phyloP scores from a whole-genome alignment of 345 rosid genomes.

The Cardamine occulta region DNA sequence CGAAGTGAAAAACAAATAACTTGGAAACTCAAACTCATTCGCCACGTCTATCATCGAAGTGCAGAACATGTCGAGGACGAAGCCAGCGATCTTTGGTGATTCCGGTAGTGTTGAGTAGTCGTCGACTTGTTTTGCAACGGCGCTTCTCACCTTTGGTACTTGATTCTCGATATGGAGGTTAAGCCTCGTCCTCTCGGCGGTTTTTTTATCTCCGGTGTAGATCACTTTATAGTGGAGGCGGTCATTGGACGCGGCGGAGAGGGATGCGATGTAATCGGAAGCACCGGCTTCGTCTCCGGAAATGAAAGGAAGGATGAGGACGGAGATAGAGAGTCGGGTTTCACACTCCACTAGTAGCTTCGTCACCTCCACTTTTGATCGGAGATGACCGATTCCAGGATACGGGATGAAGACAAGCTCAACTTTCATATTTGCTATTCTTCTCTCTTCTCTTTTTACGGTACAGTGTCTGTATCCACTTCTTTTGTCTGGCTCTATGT shows the following conservation, averaged over 20 bases:
- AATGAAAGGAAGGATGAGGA: slow-evolving; percentile 38
- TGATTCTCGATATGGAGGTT: slow-evolving; percentile 31
- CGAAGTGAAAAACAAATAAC: slow-evolving; percentile 52
- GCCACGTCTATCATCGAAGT: slow-evolving; percentile 53
- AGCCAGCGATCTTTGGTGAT: slow-evolving; percentile 45
- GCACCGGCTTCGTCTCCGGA: background rate
- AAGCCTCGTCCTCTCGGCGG: background rate
- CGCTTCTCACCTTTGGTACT: slow-evolving; percentile 43
- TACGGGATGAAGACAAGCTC: slow-evolving; percentile 54
- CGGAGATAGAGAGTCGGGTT: slow-evolving; percentile 39
- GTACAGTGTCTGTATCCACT: too few relatives aligned
- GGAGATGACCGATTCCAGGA: slow-evolving; percentile 48
- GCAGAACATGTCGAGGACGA: slow-evolving; percentile 59
- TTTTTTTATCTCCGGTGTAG: slow-evolving; percentile 2
- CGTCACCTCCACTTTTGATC: slow-evolving; percentile 42
- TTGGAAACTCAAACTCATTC: slow-evolving; percentile 49
- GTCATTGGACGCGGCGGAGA: slow-evolving; percentile 9
- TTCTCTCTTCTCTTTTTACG: background rate
- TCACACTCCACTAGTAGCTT: slow-evolving; percentile 43
- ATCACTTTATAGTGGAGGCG: slow-evolving; percentile 30
- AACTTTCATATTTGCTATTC: slow-evolving; percentile 26
- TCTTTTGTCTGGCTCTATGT: too few relatives aligned
- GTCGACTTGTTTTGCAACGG: slow-evolving; percentile 17
- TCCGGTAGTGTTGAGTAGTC: background rate
- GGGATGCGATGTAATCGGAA: slow-evolving; percentile 9